Base-by-base conservation (phyloP, 148 eudicot species). In the Camellia japonica region DNA sequence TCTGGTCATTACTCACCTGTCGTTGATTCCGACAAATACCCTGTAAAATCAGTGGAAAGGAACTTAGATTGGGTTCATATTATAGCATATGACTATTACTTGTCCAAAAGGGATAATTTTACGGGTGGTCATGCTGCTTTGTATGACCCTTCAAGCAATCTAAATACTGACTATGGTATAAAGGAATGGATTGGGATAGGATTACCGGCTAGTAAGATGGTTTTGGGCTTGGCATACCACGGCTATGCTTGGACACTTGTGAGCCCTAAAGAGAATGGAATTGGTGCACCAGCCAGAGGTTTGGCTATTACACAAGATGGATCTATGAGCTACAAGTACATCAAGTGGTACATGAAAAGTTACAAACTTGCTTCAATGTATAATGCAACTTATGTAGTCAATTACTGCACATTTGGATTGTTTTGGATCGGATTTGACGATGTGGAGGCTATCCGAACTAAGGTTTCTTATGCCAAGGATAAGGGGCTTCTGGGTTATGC, bases 341-440 rank as follows among this genome's bases (percentile, higher is more conserved):
- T 87, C 70, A 83, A 76, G 81, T 7, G 8, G 7, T 84, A 46
- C 46, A 43, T 74, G 9, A 78, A 67, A n/a, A 83, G 85, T 51
- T 76, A 80, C 46, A 81, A 69, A 19, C 82, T 20, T 38, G 20
- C 42, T 13, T 56, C 82, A 9, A 67, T 71, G 59, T 89, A 78
- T 61, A 86, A 86, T 72, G 68, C 82, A 4, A 81, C 79, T 3
- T 87, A 80, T 23, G 90, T 86, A 1, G 80, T 83, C 67, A 87
- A 84, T 42, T 84, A 81, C 65, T 79, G 83, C 63, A 65, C 77
- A 0, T 71, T 74, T 74, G 83, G 76, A 43, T 79, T 86, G 2
- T 73, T 75, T 56, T 89, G 92, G 90, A 82, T 89, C 8, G 87
- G 85, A 18, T 89, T 78, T 80, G 89, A 89, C 46, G 92, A 84